phyloP scores from a whole-genome alignment of 805 yeast species.

The Metschnikowia aberdeeniae region DNA sequence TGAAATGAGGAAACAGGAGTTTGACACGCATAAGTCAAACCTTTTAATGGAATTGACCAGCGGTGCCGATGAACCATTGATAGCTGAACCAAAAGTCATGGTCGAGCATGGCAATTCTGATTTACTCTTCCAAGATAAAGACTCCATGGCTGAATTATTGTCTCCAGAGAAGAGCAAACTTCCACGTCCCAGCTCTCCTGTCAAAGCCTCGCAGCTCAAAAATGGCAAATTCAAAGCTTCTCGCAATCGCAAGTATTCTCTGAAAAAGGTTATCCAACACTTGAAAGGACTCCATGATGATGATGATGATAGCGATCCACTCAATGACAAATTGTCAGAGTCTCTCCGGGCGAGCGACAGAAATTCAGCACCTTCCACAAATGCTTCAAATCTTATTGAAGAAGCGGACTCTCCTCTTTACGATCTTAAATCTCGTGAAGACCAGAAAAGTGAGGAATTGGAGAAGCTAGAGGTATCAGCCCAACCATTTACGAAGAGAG shows the following conservation, averaged over 20 bases:
- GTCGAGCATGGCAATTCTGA: conserved; percentile 19
- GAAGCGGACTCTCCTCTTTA: conserved; percentile 56
- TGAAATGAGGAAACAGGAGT: conserved; percentile 34
- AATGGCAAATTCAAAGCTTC: conserved; percentile 30
- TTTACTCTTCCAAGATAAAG: conserved; percentile 33
- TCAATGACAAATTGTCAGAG: conserved; percentile 22
- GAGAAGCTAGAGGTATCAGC: conserved; percentile 7
- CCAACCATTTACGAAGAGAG: conserved; percentile 8
- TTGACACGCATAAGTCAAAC: conserved; percentile 24
- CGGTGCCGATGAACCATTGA: conserved; percentile 12
- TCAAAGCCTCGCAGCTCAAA: conserved; percentile 15
- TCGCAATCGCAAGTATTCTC: conserved; percentile 27
- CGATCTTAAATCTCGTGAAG: conserved; percentile 25
- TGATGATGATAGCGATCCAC: conserved; percentile 16
- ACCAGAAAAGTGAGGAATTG: conserved; percentile 17
- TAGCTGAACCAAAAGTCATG: conserved; percentile 9
- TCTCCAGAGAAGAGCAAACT: conserved; percentile 4
- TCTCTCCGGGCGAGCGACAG: not conserved
- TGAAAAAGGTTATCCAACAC: conserved; percentile 29
- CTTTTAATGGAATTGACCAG: conserved; percentile 14
- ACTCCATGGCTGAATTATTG: conserved; percentile 13
- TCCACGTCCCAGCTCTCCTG: conserved; percentile 9
- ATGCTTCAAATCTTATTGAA: conserved; percentile 34
- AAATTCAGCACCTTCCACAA: conserved; percentile 9
- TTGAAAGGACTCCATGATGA: conserved; percentile 16